Evolutionary conservation across 176 grass and related monocot genomes (phyloP).

Genomic region (Triticum timopheevii): DNA sequence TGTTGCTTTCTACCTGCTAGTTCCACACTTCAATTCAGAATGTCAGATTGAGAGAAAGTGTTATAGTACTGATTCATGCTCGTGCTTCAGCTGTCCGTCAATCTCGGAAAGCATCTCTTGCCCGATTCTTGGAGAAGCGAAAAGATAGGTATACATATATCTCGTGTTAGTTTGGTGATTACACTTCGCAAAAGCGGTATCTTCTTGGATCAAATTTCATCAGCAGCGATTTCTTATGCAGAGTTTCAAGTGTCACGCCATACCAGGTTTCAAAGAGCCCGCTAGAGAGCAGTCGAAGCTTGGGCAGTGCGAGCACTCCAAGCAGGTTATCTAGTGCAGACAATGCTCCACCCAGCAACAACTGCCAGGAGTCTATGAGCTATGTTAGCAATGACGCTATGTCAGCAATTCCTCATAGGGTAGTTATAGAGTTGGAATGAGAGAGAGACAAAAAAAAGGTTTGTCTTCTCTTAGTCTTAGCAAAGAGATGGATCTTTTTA

Average conservation of each 20-base stretch:
- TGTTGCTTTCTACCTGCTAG: neutral
- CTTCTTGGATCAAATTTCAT: neutral
- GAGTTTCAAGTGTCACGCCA: conserved; percentile 52
- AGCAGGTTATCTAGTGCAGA: conserved; percentile 48
- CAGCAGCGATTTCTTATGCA: conserved; percentile 9
- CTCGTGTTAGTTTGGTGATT: neutral
- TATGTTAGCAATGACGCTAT: neutral
- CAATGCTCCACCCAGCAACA: conserved; percentile 26
- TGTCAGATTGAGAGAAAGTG: neutral
- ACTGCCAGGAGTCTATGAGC: conserved; percentile 33
- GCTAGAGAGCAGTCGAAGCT: conserved; percentile 41
- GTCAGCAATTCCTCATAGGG: neutral
- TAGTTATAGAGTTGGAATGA: neutral
- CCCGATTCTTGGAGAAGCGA: conserved; percentile 82
- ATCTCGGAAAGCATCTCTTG: conserved; percentile 85
- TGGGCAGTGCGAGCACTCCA: conserved; percentile 29
- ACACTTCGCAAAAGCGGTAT: neutral
- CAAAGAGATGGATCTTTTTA: too few relatives aligned
- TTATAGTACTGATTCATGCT: neutral
- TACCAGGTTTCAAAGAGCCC: conserved; percentile 49
- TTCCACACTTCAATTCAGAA: neutral
- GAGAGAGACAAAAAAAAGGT: neutral
- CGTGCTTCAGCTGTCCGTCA: conserved; percentile 77
- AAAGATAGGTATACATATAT: conserved; percentile 68
- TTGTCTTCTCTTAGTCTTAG: too few relatives aligned